Conservation (phyloP, 805 yeast genomes). For the Yarrowia deformans region DNA sequence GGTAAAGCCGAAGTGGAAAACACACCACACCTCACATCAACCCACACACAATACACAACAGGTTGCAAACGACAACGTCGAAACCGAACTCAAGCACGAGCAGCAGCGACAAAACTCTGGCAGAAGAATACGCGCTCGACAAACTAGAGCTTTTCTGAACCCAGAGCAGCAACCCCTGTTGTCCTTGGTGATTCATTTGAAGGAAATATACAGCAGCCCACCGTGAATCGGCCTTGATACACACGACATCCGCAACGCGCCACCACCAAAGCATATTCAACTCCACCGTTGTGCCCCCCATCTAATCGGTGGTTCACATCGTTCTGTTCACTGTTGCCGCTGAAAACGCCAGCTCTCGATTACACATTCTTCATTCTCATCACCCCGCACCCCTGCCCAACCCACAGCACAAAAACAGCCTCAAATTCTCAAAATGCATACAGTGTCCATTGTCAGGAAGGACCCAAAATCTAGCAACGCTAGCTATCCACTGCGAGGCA, state of each 20-base stretch:
- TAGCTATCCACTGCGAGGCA: conserved; percentile 34
- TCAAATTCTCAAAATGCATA: conserved; percentile 25
- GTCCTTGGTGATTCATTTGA: conserved; percentile 23
- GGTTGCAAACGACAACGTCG: conserved; percentile 16
- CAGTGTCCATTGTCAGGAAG: conserved; percentile 34
- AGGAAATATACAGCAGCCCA: background rate
- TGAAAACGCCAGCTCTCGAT: background rate
- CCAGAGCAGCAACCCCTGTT: conserved; percentile 35
- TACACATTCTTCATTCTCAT: background rate
- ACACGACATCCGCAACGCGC: conserved; percentile 15
- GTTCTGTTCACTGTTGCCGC: background rate
- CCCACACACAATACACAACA: conserved; percentile 31
- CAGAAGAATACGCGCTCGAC: background rate
- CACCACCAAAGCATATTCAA: background rate
- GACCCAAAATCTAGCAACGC: conserved; percentile 33
- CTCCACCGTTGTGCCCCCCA: background rate
- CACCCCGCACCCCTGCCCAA: conserved; percentile 16
- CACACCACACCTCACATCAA: conserved; percentile 24
- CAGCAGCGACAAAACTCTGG: background rate
- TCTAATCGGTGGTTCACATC: background rate
- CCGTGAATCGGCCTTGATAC: background rate
- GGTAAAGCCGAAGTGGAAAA: conserved; percentile 34
- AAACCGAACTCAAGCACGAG: background rate
- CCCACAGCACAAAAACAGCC: conserved; percentile 8
- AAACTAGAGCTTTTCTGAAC: conserved; percentile 3